Evolutionary conservation across 2,329 filamentous ascomycete genomes (phyloP), one percentile per base, ranked within the genome.

Genomic region (Colletotrichum coccodes): DNA sequence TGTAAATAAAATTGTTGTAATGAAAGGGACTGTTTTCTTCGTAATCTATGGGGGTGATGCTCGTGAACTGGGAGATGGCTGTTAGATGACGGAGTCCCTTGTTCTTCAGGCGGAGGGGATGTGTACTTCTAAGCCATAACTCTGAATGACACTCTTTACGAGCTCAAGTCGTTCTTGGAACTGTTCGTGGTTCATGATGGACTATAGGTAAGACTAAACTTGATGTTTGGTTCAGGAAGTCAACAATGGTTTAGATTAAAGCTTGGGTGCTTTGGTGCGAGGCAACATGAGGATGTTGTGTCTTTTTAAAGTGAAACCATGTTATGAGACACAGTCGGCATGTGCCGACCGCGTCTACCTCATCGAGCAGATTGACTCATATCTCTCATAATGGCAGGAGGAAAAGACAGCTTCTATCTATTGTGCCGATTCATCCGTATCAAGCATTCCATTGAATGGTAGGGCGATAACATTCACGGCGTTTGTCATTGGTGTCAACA

Each of bases 1-100:
- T 73, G 57, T 66, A 74, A 18, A 73, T 71, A 44, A 73, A 73
- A 54, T 73, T 74, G 46, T 72, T 71, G 28, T 65, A 72, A 1
- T 54, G 44, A 11, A 68, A 68, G 0, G 64, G 64, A 0, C 5
- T 9, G 3, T 53, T 42, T 21, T 65, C 65, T 0, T 68, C 44
- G 14, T 68, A 68, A 4, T 64, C 65, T 0, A 65, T 40, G 3
- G 65, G 54, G 3, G 44, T n/a, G 6, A 57, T 46, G 1, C 47
- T 30, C 3, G 12, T 36, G 6, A 57, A 30, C 63, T 61, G 11
- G 14, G 6, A 21, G 4, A 6, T 7, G 26, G 0, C 2, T 42
- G 28, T 54, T 16, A 40, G 4, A 30, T 42, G 7, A 5, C 4
- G 16, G 7, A 2, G 14, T 12, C 3, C 34, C 14, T 36, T 8